Conservation (phyloP, 2,329 filamentous ascomycete species). For the Fusarium pseudocircinatum region DNA sequence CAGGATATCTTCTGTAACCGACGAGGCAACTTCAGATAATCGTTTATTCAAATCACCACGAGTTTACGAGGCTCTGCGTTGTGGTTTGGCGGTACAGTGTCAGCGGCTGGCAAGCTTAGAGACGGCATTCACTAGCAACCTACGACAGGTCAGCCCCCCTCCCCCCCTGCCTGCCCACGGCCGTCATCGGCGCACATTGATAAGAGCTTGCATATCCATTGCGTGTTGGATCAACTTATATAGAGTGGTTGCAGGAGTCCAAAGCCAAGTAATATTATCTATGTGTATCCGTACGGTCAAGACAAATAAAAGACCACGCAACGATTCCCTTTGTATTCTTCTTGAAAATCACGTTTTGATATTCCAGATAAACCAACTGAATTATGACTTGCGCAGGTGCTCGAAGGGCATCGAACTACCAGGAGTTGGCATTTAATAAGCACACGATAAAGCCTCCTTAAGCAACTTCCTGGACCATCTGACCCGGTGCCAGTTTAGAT, state of each 20-base stretch:
- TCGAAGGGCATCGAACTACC: background rate
- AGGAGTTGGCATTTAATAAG: background rate
- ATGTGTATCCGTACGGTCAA: background rate
- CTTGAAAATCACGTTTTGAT: background rate
- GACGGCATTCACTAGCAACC: background rate
- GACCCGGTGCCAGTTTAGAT: constrained; percentile 50
- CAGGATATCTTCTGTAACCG: background rate
- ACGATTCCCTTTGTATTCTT: background rate
- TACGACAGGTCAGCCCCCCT: background rate
- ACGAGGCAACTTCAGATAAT: background rate
- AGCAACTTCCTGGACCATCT: constrained; percentile 66
- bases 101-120: background rate
- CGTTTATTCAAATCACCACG: too few relatives aligned
- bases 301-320: background rate
- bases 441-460: constrained; percentile 33
- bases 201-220: background rate
- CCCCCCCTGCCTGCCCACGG: background rate
- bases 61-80: background rate
- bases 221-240: background rate
- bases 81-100: background rate
- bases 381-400: background rate
- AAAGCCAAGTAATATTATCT: constrained; percentile 1
- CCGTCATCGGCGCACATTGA: background rate
- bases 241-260: background rate
- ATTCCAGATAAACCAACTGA: background rate